Evolutionary conservation across 2,329 filamentous ascomycete genomes (phyloP), one percentile per base, ranked within the genome.

Genomic region (Alternaria viburni): DNA sequence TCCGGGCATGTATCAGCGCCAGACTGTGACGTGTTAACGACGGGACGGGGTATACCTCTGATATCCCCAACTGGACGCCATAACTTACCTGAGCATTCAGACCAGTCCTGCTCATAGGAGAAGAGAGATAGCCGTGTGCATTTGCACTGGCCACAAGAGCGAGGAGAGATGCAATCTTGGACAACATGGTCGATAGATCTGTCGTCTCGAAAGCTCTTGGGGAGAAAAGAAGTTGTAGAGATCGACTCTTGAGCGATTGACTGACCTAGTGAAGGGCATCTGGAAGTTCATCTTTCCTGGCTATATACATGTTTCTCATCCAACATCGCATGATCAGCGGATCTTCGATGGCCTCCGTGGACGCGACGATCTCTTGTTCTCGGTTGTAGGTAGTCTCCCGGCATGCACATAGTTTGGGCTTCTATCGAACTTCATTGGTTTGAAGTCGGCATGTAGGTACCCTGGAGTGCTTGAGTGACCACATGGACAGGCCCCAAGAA

Each of bases 1-100:
- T 78, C 76, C 10, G 76, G 76, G 66, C 76, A 78, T 9, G 76
- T 77, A 45, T 77, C 76, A 25, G 66, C 65, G 45, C 74, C 75
- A 58, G 70, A 45, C 69, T 75, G 0, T 0, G 21, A 50, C 12
- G 12, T 32, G 45, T 63, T 13, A 55, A 28, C 6, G 4, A 36
- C 17, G 30, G 12, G 6, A 4, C 23, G 19, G 9, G n/a, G 2
- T 15, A 1, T 28, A 19, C 4, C 5, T 30, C 19, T 1, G 9
- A 26, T 28, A 9, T 19, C 17, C 3, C 26, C 12, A 2, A 19
- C 1, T 17, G 28, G 12, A 50, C n/a, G 17, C 2, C 23, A 5
- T n/a, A 12, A 50, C 57, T 13, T 54, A 74, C 70, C 44, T 77
- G 69, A 10, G 76, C 76, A 57, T 78, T 78, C 25, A 78, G 62